Base-by-base conservation (phyloP, 768 basidiomycete genomes). In the Pleurotus giganteus region DNA sequence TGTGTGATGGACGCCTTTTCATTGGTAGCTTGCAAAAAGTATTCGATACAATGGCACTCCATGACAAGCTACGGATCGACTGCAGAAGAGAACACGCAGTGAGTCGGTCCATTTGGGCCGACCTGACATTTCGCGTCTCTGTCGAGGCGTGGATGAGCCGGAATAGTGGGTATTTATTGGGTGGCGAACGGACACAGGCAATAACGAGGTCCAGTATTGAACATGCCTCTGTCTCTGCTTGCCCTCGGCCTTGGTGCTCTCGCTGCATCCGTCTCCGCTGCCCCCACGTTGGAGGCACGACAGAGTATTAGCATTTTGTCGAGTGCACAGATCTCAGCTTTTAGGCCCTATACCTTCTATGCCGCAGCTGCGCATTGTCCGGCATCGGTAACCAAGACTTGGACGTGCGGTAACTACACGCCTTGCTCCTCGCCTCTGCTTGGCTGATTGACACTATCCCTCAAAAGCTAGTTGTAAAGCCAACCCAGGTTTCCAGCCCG, bases 321-420 rank as follows among this genome's bases (percentile, higher is more conserved):
- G 23, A 59, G 69, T 5, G 23, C 75, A 0, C 69, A 81, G 58
- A 73, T 84, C 6, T 59, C 69, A 5, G 34, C 60, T 11, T 84
- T 74, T 64, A 74, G 61, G 32, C 73, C 82, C 0, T 85, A 74
- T 63, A 71, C 80, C 0, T 65, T 64, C 54, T 83, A 75, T 53
- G 82, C 83, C 0, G 75, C 76, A 34, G 61, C 82, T 5, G 81
- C 74, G 0, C 82, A 83, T 57, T 85, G 83, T 57, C 54, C 66
- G 13, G 15, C 58, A 2, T 12, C 26, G 15, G 34, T 7, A n/a
- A 52, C 55, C 19, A 11, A 26, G 15, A 37, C 49, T 7, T 59
- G 58, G 58, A 47, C 37, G 8, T 59, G 58, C 28, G 58, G 58
- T 59, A 39, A 9, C 32, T n/a, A 19, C 17, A 7, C 9, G 5